phyloP scores from a whole-genome alignment of 176 grass and related monocot genomes.

The bread wheat (Triticum aestivum) region DNA sequence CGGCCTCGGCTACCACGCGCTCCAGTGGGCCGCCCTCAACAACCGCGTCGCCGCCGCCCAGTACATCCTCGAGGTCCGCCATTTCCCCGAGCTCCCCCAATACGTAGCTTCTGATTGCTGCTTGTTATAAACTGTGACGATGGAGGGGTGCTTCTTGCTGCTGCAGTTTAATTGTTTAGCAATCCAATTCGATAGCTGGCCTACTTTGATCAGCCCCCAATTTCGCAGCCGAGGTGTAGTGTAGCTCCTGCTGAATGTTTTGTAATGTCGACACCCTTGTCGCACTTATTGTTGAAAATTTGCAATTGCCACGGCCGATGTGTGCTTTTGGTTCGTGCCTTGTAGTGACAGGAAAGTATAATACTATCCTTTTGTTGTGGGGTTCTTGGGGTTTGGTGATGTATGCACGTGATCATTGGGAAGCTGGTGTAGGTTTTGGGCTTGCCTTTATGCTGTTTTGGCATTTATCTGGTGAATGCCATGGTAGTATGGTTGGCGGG shows the following conservation, averaged over 20 bases:
- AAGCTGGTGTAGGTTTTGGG: neutral
- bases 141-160: neutral
- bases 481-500: neutral
- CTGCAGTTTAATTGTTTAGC: neutral
- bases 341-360: constrained; percentile 18
- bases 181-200: neutral
- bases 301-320: neutral
- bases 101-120: neutral
- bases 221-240: neutral
- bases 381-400: constrained; percentile 6
- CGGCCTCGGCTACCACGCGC: constrained; percentile 72
- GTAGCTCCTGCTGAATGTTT: constrained; percentile 5
- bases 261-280: neutral
- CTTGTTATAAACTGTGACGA: neutral
- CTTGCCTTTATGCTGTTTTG: constrained; percentile 8
- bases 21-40: constrained; percentile 95
- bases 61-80: constrained; percentile 83
- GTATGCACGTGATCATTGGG: neutral
- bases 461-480: neutral
- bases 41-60: constrained; percentile 85
- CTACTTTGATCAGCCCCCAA: neutral
- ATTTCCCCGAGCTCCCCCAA: neutral
- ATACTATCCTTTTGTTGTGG: neutral
- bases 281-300: neutral
- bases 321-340: neutral